Conservation (phyloP, 2,329 filamentous ascomycete genomes). For the Cryphonectria naterciae region DNA sequence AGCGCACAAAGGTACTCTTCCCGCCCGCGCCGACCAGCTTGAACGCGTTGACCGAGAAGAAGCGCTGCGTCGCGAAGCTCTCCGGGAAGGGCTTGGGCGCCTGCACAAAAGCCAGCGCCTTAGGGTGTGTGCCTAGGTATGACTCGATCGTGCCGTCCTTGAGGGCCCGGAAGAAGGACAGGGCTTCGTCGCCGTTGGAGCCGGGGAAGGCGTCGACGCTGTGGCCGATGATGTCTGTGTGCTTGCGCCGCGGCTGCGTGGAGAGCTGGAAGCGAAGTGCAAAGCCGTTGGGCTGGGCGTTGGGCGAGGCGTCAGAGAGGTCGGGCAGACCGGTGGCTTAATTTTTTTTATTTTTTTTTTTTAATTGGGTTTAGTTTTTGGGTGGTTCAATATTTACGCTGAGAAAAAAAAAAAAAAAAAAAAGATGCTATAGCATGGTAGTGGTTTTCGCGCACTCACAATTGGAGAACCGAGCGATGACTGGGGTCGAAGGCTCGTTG, state of each 20-base stretch:
- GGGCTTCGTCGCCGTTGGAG: slow-evolving; percentile 55
- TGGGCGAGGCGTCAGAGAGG: slow-evolving; percentile 52
- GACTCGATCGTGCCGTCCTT: slow-evolving; percentile 42
- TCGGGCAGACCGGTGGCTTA: slow-evolving; percentile 52
- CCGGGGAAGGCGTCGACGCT: slow-evolving; percentile 56
- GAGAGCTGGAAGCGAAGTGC: slow-evolving; percentile 53
- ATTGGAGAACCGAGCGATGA: slow-evolving; percentile 55
- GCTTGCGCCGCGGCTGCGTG: slow-evolving; percentile 43
- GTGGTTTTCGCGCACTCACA: slow-evolving; percentile 4
- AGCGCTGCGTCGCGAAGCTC: slow-evolving; percentile 53
- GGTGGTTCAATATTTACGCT: no score
- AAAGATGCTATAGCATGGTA: background rate
- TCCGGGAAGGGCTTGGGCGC: slow-evolving; percentile 53
- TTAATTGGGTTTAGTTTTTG: background rate
- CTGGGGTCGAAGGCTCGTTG: slow-evolving; percentile 46
- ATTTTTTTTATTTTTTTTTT: no score
- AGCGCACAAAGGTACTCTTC: slow-evolving; percentile 51
- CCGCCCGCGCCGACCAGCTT: slow-evolving; percentile 46
- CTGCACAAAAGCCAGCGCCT: slow-evolving; percentile 51
- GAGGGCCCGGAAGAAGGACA: slow-evolving; percentile 51
- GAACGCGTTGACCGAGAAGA: slow-evolving; percentile 54
- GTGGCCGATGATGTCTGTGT: slow-evolving; percentile 62
- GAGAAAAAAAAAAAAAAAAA: slow-evolving; percentile 3
- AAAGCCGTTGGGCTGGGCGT: slow-evolving; percentile 53
- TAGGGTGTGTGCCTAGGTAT: slow-evolving; percentile 51